Percentiles rank a stretch among this genome's conserved stretches.
phyloP scores from a whole-genome alignment of 2,329 filamentous ascomycete species.

The Pyricularia sp. region DNA sequence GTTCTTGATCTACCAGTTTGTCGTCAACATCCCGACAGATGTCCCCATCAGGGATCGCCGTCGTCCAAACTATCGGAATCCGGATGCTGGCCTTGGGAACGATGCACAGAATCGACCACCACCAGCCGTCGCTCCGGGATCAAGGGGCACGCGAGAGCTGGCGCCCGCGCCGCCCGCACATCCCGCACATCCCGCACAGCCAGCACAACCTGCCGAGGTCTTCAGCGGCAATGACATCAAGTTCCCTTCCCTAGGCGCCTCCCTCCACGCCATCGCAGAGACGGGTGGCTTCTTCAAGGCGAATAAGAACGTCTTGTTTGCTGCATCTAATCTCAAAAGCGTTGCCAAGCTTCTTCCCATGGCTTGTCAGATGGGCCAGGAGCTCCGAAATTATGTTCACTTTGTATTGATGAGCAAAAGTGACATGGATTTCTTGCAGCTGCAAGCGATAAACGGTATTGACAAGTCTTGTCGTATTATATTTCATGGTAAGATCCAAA shows the following conservation, averaged over 20 bases:
- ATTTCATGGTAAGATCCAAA: constrained; percentile 36
- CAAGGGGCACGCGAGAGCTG: constrained; percentile 6
- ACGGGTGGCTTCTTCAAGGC: constrained; percentile 39
- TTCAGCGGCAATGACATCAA: constrained; percentile 59
- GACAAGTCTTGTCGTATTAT: constrained; percentile 57
- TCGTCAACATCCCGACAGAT: constrained; percentile 50
- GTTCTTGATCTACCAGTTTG: constrained; percentile 51
- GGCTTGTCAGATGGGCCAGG: constrained; percentile 74
- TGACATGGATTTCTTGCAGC: constrained; percentile 56
- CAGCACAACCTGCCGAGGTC: constrained; percentile 23
- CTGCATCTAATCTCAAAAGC: constrained; percentile 64
- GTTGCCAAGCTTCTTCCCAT: constrained; percentile 65
- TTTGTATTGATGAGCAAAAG: constrained; percentile 70
- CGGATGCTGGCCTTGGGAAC: not conserved
- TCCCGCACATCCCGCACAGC: too few relatives aligned
- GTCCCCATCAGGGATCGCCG: constrained; percentile 27
- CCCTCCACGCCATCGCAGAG: constrained; percentile 49
- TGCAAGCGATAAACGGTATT: constrained; percentile 74
- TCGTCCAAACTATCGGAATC: constrained; percentile 25
- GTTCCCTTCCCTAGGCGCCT: constrained; percentile 54
- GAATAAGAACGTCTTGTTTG: constrained; percentile 72
- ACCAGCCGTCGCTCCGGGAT: not conserved
- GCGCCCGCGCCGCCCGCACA: constrained; percentile 10
- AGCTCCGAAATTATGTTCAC: constrained; percentile 67
- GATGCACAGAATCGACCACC: not conserved